Conservation (phyloP, 106 monocot genomes). For the Cymbidium sinense region DNA sequence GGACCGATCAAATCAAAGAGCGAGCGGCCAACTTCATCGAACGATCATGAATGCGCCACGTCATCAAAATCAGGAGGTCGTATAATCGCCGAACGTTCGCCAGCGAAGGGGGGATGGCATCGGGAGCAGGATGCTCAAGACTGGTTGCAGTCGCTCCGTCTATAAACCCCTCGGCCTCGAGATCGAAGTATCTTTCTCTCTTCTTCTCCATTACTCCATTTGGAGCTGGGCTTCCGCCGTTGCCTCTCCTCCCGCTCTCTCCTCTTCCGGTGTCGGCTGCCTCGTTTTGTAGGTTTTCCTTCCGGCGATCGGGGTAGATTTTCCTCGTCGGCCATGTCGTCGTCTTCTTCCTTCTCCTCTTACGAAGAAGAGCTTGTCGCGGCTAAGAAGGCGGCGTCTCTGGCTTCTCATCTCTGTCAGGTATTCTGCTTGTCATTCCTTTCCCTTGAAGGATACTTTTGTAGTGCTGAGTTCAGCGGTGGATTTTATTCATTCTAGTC, state of each 20-base stretch:
- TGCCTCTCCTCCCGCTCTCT: neutral
- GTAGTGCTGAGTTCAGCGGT: no score
- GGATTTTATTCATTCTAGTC: no score
- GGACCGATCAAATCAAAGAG: no score
- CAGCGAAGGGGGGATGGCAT: neutral
- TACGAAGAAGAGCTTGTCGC: constrained; percentile 74
- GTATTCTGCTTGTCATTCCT: constrained; percentile 12
- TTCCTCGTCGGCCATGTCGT: constrained; percentile 11
- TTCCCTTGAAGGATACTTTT: neutral
- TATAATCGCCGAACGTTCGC: no score
- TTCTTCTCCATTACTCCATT: neutral
- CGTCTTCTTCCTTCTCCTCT: constrained; percentile 4
- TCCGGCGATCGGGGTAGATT: neutral
- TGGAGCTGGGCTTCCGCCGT: neutral
- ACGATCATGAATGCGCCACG: neutral
- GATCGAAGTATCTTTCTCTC: neutral
- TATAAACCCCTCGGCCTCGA: neutral
- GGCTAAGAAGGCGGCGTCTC: constrained; percentile 84
- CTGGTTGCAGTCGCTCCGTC: neutral
- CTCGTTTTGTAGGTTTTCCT: neutral
- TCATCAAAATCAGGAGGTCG: neutral
- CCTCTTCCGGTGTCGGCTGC: neutral
- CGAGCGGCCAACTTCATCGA: neutral
- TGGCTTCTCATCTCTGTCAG: constrained; percentile 86
- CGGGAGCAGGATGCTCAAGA: neutral